Evolutionary conservation across 768 basidiomycete genomes (phyloP).

Genomic region (Rhizopogon rudus): DNA sequence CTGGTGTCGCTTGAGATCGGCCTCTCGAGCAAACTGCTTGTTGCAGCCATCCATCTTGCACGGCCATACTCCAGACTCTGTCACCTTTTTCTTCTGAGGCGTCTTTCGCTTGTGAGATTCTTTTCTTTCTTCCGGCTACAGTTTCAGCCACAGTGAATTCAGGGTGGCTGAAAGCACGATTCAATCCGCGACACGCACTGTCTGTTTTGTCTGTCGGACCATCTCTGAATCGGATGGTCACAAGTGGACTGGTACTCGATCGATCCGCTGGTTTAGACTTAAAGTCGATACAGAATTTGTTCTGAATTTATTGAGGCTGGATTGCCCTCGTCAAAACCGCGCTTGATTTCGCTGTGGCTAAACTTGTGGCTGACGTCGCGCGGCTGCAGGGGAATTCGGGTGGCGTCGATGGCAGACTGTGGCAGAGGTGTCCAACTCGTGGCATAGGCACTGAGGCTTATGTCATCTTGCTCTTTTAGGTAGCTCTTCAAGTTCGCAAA

Average conservation of each 20-base stretch:
- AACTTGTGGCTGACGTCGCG: slow-evolving; percentile 14
- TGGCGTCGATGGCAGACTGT: slow-evolving; percentile 6
- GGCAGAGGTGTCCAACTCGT: slow-evolving; percentile 5
- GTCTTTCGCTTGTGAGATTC: slow-evolving; percentile 36
- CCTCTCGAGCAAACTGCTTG: slow-evolving; percentile 79
- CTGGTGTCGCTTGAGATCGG: slow-evolving; percentile 78
- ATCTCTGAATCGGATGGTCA: slow-evolving; percentile 14
- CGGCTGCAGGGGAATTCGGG: slow-evolving; percentile 7
- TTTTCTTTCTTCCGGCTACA: slow-evolving; percentile 37
- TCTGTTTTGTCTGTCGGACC: slow-evolving; percentile 30
- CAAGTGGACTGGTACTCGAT: neutral
- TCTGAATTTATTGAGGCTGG: slow-evolving; percentile 11
- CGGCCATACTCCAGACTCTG: slow-evolving; percentile 60
- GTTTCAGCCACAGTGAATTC: slow-evolving; percentile 7
- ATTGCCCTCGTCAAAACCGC: slow-evolving; percentile 7
- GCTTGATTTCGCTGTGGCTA: slow-evolving; percentile 18
- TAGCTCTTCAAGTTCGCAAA: neutral
- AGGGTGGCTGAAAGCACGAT: slow-evolving; percentile 17
- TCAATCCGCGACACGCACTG: slow-evolving; percentile 22
- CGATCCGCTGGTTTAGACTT: neutral
- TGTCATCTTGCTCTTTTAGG: neutral
- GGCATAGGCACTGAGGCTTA: neutral
- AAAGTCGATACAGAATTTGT: neutral
- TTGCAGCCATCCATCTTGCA: slow-evolving; percentile 79
- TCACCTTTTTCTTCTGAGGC: slow-evolving; percentile 40